A percentile compares a stretch with the other conserved stretches of the same genome.
Evolutionary conservation across 2,329 filamentous ascomycete species (phyloP).

Genomic region (Colletotrichum camelliae): DNA sequence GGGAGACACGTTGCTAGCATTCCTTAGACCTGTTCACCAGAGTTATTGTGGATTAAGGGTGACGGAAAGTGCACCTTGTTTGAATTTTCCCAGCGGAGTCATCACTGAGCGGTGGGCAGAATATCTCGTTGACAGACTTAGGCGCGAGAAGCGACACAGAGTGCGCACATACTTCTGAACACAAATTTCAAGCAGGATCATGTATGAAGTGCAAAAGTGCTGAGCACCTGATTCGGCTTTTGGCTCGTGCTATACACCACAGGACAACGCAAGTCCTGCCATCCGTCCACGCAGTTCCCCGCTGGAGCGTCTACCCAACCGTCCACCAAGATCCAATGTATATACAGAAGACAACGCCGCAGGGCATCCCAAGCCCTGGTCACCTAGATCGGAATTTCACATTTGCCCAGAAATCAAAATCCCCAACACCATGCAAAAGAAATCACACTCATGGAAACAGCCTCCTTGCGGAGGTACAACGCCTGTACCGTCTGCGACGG

Average conservation of each 20-base stretch:
- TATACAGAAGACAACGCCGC: conserved; percentile 7
- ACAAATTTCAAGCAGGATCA: neutral
- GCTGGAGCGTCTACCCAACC: neutral
- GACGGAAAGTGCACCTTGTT: neutral
- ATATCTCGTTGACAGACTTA: neutral
- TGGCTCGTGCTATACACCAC: neutral
- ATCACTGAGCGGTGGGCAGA: neutral
- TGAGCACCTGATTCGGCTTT: neutral
- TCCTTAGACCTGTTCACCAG: neutral
- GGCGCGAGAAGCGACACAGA: neutral
- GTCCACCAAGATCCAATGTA: neutral
- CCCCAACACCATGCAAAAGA: conserved; percentile 19
- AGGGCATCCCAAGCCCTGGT: neutral
- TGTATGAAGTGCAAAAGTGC: neutral
- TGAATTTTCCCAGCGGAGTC: neutral
- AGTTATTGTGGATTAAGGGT: neutral
- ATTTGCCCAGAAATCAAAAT: neutral
- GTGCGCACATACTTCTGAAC: neutral
- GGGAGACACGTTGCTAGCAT: no score
- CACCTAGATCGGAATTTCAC: neutral
- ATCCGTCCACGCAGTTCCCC: neutral
- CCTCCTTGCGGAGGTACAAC: conserved; percentile 14
- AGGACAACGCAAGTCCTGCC: neutral
- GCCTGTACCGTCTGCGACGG: neutral
- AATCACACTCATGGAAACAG: neutral